Evolutionary conservation across 2,329 filamentous ascomycete species (phyloP).

Genomic region (Trichoderma sp.): DNA sequence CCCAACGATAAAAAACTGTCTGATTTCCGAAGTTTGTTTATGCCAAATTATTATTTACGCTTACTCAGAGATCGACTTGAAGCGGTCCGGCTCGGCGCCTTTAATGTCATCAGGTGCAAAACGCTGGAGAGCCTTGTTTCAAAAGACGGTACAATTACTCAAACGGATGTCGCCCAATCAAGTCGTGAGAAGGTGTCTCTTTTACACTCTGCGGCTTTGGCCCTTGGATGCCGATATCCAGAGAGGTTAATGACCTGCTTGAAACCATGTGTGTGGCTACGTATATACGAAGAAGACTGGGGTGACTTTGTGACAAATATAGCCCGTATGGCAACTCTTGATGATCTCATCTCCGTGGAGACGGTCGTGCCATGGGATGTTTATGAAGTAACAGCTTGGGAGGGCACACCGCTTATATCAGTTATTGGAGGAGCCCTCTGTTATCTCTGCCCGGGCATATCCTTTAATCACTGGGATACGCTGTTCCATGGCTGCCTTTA

Average conservation of each 20-base stretch:
- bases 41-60: slow-evolving; percentile 22
- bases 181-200: slow-evolving; percentile 24
- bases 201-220: slow-evolving; percentile 28
- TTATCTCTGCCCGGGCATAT: slow-evolving; percentile 22
- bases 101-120: neutral
- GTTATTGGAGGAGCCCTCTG: slow-evolving; percentile 30
- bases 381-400: slow-evolving; percentile 27
- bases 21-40: slow-evolving; percentile 24
- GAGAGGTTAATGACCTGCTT: slow-evolving; percentile 19
- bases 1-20: slow-evolving; percentile 11
- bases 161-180: slow-evolving; percentile 21
- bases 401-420: slow-evolving; percentile 26
- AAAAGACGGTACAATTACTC: neutral
- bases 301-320: slow-evolving; percentile 1
- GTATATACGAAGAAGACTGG: slow-evolving; percentile 18
- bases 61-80: slow-evolving; percentile 24
- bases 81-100: slow-evolving; percentile 25
- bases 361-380: slow-evolving; percentile 25
- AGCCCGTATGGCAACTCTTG: neutral
- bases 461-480: slow-evolving; percentile 24
- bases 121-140: slow-evolving; percentile 14
- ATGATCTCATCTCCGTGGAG: slow-evolving; percentile 25
- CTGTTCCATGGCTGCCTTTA: slow-evolving; percentile 22
- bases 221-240: slow-evolving; percentile 23
- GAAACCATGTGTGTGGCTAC: neutral